phyloP scores from a whole-genome alignment of 2,329 filamentous ascomycete genomes.

The Microcera coccophila region DNA sequence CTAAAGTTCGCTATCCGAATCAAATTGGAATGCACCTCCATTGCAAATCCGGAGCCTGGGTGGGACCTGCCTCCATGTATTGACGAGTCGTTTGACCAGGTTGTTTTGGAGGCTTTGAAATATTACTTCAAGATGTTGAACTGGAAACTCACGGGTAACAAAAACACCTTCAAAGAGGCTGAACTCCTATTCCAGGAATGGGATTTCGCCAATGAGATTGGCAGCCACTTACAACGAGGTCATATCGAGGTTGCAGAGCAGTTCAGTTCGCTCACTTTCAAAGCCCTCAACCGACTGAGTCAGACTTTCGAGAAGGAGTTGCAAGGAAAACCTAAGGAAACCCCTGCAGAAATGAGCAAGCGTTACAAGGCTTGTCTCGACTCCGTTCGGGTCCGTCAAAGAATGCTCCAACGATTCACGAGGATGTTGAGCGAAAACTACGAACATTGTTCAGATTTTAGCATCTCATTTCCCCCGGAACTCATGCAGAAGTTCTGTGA shows the following conservation, averaged over 20 bases:
- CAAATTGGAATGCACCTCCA: constrained; percentile 80
- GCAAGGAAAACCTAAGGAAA: constrained; percentile 78
- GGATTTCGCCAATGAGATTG: constrained; percentile 94
- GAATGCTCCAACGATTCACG: constrained; percentile 94
- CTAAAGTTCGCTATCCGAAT: constrained; percentile 88
- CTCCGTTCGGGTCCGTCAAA: constrained; percentile 90
- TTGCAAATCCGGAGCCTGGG: constrained; percentile 81
- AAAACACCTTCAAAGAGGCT: constrained; percentile 98
- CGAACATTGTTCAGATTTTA: constrained; percentile 95
- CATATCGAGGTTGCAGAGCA: constrained; percentile 97
- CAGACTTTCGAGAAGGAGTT: constrained; percentile 90
- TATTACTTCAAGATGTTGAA: constrained; percentile 99
- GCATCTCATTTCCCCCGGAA: constrained; percentile 67
- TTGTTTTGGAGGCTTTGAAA: constrained; percentile 86
- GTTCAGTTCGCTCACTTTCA: constrained; percentile 90
- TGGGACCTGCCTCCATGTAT: constrained; percentile 97
- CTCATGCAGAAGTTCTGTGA: constrained; percentile 75
- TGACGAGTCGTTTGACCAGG: constrained; percentile 90
- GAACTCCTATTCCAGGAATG: constrained; percentile 97
- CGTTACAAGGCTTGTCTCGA: constrained; percentile 94
- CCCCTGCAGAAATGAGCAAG: constrained; percentile 86
- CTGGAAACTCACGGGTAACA: constrained; percentile 95
- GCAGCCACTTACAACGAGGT: constrained; percentile 83
- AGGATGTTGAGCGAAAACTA: constrained; percentile 88
- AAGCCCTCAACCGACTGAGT: constrained; percentile 83